These are phyloP conservation scores for Lactarius hatsudake DNA, from an alignment of 768 basidiomycete species.

Conservation along the genomic window DNA sequence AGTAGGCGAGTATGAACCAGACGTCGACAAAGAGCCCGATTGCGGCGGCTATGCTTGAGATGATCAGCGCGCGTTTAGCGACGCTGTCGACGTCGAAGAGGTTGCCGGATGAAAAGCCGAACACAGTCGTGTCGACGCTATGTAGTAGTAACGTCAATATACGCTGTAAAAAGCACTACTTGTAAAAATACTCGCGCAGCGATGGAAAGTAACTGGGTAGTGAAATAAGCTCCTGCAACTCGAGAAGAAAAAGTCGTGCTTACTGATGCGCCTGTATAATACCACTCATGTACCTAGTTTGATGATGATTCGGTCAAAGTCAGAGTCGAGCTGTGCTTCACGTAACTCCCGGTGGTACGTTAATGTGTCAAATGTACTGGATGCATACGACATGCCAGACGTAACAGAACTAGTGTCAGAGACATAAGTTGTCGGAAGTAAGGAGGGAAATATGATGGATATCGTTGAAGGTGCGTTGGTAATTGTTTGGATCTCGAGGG, in stretches of 20 bases:
- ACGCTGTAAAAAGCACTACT: not conserved
- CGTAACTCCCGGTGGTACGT: slow-evolving; percentile 57
- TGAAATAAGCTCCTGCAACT: not conserved
- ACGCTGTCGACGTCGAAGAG: slow-evolving; percentile 49
- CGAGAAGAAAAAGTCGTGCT: slow-evolving; percentile 28
- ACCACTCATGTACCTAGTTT: slow-evolving; percentile 62
- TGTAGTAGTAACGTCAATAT: slow-evolving; percentile 6
- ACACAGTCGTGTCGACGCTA: slow-evolving; percentile 54
- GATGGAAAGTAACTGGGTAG: slow-evolving; percentile 53
- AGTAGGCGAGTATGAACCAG: slow-evolving; percentile 66
- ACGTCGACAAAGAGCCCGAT: slow-evolving; percentile 61
- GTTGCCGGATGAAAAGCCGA: slow-evolving; percentile 52
- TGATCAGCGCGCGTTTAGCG: slow-evolving; percentile 51
- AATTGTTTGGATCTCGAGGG: slow-evolving; percentile 22
- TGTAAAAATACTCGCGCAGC: slow-evolving; percentile 45
- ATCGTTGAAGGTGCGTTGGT: slow-evolving; percentile 1
- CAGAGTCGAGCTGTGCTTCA: slow-evolving; percentile 43
- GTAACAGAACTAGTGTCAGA: slow-evolving; percentile 40
- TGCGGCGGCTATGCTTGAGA: slow-evolving; percentile 58
- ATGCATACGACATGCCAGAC: slow-evolving; percentile 33
- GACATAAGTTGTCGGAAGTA: slow-evolving; percentile 17
- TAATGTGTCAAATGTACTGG: slow-evolving; percentile 47
- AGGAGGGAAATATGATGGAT: slow-evolving; percentile 24
- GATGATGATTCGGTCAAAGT: slow-evolving; percentile 49
- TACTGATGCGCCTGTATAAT: slow-evolving; percentile 59